Evolutionary conservation across 805 yeast species (phyloP), one percentile per base, ranked within the genome.

Genomic region (Torulaspora quercuum): DNA sequence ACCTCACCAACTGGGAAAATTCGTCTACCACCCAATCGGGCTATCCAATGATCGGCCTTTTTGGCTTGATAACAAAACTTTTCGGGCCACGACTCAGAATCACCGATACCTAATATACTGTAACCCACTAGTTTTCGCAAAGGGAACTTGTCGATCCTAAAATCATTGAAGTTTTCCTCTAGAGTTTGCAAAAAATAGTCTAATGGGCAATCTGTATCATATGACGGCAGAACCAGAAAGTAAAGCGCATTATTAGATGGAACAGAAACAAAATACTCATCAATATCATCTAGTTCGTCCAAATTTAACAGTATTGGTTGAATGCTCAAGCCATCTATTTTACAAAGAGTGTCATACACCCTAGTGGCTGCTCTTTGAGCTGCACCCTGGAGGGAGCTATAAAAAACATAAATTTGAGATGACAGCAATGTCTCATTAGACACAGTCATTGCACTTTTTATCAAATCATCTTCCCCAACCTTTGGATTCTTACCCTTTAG

Each of bases 191-290:
- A 65, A 59, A 87, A 86, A 55, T 78, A 89, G 59, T 88, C 97
- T 20, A 89, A 70, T 9, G 97, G 96, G 1, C 94, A 84, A 58
- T 88, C 97, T 0, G 89, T 83, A 47, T 87, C 96, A 55, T 88
- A 88, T 0, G 95, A 86, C 1, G 97, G 97, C 20, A 88, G 67
- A 10, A 88, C 85, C 41, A 88, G 46, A 23, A 89, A 56, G 52
- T 86, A 88, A 8, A 86, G 62, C 25, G 74, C 63, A 37, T 77
- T 72, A 3, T 59, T 59, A 19, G 53, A 48, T 5, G 95, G 94
- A 7, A 77, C 70, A 33, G 72, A 73, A 30, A 85, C 68, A 56
- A 88, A 88, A 58, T 75, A 88, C 41, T 82, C 82, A 52, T 89
- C 97, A 35, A 85, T 63, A 60, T 89, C 95, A 45, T 80, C 82